These are phyloP conservation scores for Ilyonectria sp. DNA, from an alignment of 2,329 filamentous ascomycete species.

Conservation along the genomic window DNA sequence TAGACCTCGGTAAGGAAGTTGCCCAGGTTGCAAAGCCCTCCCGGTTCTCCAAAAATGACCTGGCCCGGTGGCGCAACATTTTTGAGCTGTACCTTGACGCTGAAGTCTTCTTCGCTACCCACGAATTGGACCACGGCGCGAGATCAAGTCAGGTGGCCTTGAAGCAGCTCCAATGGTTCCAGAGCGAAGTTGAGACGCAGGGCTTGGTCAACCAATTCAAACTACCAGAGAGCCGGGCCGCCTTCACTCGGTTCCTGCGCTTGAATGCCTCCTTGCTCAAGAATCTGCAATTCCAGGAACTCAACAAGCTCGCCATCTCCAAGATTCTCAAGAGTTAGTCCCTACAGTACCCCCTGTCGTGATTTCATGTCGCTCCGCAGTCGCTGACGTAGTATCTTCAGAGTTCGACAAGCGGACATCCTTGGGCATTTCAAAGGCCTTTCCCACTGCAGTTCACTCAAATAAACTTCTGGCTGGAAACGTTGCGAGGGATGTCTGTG, in stretches of 20 bases:
- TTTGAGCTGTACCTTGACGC: slow-evolving; percentile 87
- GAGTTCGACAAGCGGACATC: slow-evolving; percentile 91
- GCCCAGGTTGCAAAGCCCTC: slow-evolving; percentile 75
- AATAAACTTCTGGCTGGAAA: slow-evolving; percentile 75
- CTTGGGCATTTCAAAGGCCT: slow-evolving; percentile 75
- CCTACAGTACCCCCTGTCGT: neutral
- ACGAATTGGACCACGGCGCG: slow-evolving; percentile 78
- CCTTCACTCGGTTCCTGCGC: slow-evolving; percentile 78
- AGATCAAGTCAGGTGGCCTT: slow-evolving; percentile 77
- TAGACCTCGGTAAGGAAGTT: slow-evolving; percentile 75
- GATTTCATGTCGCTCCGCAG: neutral
- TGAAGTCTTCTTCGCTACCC: slow-evolving; percentile 85
- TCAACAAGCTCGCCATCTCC: slow-evolving; percentile 82
- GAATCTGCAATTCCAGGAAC: slow-evolving; percentile 86
- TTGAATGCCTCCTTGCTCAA: slow-evolving; percentile 85
- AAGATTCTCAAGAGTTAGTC: slow-evolving; percentile 90
- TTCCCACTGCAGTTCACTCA: slow-evolving; percentile 72
- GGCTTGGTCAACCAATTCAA: slow-evolving; percentile 75
- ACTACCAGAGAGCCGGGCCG: slow-evolving; percentile 73
- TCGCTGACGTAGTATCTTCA: slow-evolving; percentile 57
- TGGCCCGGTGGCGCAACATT: slow-evolving; percentile 84
- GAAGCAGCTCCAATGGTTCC: slow-evolving; percentile 79
- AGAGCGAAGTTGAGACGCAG: slow-evolving; percentile 74
- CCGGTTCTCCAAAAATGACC: slow-evolving; percentile 74
- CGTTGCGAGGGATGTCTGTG: slow-evolving; percentile 83